Evolutionary conservation across 148 eudicot species (phyloP).

Genomic region (Bassia scoparia): DNA sequence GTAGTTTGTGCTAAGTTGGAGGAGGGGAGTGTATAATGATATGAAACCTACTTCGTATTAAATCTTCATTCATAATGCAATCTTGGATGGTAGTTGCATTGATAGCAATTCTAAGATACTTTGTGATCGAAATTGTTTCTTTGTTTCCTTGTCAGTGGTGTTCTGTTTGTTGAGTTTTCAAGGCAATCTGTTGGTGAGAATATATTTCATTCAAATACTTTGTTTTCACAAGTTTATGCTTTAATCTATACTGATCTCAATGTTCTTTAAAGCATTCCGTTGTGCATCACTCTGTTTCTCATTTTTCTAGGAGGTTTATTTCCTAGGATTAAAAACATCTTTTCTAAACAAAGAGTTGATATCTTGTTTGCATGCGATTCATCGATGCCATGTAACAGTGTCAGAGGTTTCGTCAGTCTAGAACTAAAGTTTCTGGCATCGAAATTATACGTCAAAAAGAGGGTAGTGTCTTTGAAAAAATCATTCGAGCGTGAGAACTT

Average conservation of each 20-base stretch:
- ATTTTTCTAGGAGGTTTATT: no score
- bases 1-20: neutral
- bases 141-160: neutral
- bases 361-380: slow-evolving; percentile 55
- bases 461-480: slow-evolving; percentile 26
- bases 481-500: slow-evolving; percentile 29
- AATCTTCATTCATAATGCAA: no score
- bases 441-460: slow-evolving; percentile 27
- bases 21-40: neutral
- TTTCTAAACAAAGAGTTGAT: slow-evolving; percentile 3
- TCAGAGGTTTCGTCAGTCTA: slow-evolving; percentile 61
- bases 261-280: no score
- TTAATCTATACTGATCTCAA: neutral
- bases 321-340: no score
- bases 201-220: neutral
- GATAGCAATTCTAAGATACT: neutral
- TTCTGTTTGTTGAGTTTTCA: neutral
- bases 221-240: neutral
- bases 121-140: neutral
- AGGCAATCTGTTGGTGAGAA: neutral
- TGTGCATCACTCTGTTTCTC: no score
- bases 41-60: neutral
- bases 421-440: slow-evolving; percentile 54
- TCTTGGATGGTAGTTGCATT: no score
- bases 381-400: slow-evolving; percentile 62